A percentile compares a stretch with the other conserved stretches of the same genome.
phyloP scores from a whole-genome alignment of 192 early-diverging fungal genomes.

The Coemansia sp. region DNA sequence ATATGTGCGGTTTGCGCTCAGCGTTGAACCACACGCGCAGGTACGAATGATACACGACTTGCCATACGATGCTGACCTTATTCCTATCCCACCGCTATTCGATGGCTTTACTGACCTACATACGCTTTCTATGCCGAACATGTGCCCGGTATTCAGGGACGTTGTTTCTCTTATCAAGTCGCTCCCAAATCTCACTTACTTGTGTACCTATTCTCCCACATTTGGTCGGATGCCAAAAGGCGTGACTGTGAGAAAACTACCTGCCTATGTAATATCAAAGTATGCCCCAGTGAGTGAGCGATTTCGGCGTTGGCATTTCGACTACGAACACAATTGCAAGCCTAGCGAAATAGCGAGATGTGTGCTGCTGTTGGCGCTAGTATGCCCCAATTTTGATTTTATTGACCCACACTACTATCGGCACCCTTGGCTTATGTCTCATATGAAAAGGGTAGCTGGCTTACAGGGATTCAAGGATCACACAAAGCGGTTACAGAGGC shows the following conservation, averaged over 20 bases:
- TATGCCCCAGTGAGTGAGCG: neutral
- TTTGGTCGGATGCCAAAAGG: neutral
- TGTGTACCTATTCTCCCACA: neutral
- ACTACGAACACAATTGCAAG: neutral
- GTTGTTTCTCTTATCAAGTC: neutral
- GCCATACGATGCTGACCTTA: neutral
- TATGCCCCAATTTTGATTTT: neutral
- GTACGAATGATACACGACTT: neutral
- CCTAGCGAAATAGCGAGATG: neutral
- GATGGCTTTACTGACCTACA: neutral
- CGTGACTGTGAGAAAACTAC: neutral
- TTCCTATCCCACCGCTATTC: neutral
- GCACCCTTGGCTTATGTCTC: neutral
- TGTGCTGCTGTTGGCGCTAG: slow-evolving; percentile 1
- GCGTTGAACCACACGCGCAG: neutral
- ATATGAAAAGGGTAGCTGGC: neutral
- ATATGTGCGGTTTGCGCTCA: neutral
- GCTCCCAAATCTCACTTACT: neutral
- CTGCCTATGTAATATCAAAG: neutral
- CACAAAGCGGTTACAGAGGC: neutral
- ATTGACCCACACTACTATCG: neutral
- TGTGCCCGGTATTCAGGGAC: neutral
- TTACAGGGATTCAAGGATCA: neutral
- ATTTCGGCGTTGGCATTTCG: neutral
- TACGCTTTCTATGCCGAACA: neutral